Evolutionary conservation across 257 asterid genomes (phyloP), one percentile per base, ranked within the genome.

Genomic region (Solanum tacnaense): DNA sequence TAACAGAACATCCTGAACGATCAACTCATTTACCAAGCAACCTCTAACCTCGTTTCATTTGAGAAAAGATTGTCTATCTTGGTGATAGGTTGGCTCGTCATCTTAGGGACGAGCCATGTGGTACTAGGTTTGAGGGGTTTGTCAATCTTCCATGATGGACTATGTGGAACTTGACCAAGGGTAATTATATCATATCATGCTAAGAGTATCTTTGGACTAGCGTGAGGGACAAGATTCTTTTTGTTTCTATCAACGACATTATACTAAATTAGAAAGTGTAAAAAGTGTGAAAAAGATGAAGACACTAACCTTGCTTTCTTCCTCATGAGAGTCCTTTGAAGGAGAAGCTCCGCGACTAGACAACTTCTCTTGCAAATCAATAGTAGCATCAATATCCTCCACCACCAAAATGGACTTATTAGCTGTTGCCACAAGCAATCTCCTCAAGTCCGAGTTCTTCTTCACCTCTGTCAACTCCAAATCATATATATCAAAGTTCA

Each of bases 401-500:
- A 94, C 93, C 25, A 95, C 95, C 90, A 94, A 84, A 38, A 94
- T 90, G 6, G 96, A 93, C 87, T 88, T 93, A 39, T 93, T 94
- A 4, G 92, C 93, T 0, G 94, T 94, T 13, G 87, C 89, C 83
- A 95, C 41, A 74, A 94, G 60, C 91, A 93, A 31, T 7, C 21
- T 89, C 89, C 95, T 87, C 84, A 93, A 56, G 20, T 95, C 95
- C 1, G 95, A 88, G 35, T 95, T 93, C 86, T 49, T 87, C 78
- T 83, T 89, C 88, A 95, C 13, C 86, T 91, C 94, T 4, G 94
- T 92, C 88, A 95, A 68, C 92, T 95, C 95, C 92, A 95, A 89
- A 89, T 95, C 98, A 83, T 95, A 95, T 5, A 95, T 89, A 85
- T 95, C 95, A 13, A 94, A 93, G 2, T 94, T 92, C 91, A 95